Base-by-base conservation (phyloP, 306 rosid species). In the Acacia crassicarpa region DNA sequence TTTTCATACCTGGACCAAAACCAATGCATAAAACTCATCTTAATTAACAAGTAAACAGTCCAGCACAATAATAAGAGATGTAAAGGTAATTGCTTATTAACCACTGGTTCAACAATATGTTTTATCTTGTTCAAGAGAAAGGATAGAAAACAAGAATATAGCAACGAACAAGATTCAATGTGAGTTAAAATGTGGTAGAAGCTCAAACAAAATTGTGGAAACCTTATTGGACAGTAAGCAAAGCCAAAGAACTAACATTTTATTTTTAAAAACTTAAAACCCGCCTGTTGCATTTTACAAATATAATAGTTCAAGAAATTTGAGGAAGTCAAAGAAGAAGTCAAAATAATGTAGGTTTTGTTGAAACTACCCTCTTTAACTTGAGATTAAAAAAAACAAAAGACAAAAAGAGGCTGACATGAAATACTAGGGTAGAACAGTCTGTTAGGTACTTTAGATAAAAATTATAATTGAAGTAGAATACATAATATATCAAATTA, bases 1-100 rank as follows among this genome's bases (percentile, higher is more conserved):
- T 88, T 95, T 87, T 95, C 98, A 49, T 91, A 93, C 92, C 98
- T 95, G 94, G 78, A 85, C 76, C 89, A 90, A 83, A 85, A 76
- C 72, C 79, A 85, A 77, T 38, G 73, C 78, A 61, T 23, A 27
- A 81, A 13, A 68, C 14, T 23, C 32, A 1, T 45, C 67, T 44
- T 38, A 62, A 12, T 54, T 49, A 67, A 51, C 41, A 77, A 54
- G 20, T 43, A 69, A 38, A 33, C 13, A 17, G 58, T 49, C 72
- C 56, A 75, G 58, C 61, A 25, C 33, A 59, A 19, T 63, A 49
- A 80, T 53, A 76, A 27, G 35, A 72, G 41, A 82, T 66, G 78
- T 43, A 49, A 71, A 76, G 45, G 49, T 23, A 33, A 83, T 22
- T 40, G 69, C 30, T 38, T n/a, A 66, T 41, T 63, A 65, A 67